Conservation (phyloP, 495 filamentous ascomycete species). For the Talaromyces borbonicus region DNA sequence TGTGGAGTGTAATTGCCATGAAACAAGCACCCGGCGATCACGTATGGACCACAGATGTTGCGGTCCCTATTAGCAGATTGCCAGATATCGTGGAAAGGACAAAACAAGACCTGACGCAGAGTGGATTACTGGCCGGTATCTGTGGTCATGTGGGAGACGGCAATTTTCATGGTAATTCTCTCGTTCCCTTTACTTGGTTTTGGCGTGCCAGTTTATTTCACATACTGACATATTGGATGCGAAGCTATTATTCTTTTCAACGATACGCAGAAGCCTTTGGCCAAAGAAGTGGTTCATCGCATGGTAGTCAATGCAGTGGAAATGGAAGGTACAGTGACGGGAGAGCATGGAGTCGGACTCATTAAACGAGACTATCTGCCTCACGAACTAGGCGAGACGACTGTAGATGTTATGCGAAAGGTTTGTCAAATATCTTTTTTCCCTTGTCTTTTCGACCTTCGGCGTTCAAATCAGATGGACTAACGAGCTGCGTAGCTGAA, state of each 20-base stretch:
- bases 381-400: slow-evolving; percentile 44
- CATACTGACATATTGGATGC: neutral
- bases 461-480: too few relatives aligned
- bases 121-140: slow-evolving; percentile 47
- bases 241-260: slow-evolving; percentile 48
- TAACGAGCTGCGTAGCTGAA: slow-evolving; percentile 41
- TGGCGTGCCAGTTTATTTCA: neutral
- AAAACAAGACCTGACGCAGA: slow-evolving; percentile 46
- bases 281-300: slow-evolving; percentile 43
- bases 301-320: slow-evolving; percentile 56
- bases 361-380: slow-evolving; percentile 52
- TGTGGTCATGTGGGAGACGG: slow-evolving; percentile 63
- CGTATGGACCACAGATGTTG: slow-evolving; percentile 60
- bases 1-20: slow-evolving; percentile 54
- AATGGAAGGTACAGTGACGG: slow-evolving; percentile 55
- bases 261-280: slow-evolving; percentile 40
- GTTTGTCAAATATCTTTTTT: slow-evolving; percentile 26
- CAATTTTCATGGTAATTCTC: slow-evolving; percentile 48
- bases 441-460: neutral
- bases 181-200: neutral
- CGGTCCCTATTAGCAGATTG: slow-evolving; percentile 52
- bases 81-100: slow-evolving; percentile 56
- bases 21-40: slow-evolving; percentile 42
- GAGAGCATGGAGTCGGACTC: slow-evolving; percentile 54
- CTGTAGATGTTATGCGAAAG: slow-evolving; percentile 55